Percentiles rank a stretch among this genome's conserved stretches.
These are phyloP conservation scores for Trichophyton simii DNA, from an alignment of 2,329 filamentous ascomycete genomes.

Conservation along the genomic window DNA sequence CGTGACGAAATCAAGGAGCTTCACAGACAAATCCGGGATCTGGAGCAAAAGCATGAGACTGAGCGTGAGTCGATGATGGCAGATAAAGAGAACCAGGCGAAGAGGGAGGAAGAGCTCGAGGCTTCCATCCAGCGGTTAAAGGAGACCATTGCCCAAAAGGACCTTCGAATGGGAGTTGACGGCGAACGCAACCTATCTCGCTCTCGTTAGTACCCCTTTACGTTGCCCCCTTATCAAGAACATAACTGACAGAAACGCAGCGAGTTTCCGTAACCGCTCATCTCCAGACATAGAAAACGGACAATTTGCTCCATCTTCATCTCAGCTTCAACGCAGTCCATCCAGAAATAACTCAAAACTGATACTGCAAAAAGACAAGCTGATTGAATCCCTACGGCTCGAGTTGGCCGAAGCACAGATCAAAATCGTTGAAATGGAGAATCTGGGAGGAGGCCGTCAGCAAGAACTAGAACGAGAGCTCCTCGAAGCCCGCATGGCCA, in stretches of 20 bases:
- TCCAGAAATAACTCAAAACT: constrained; percentile 82
- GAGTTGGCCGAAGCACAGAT: constrained; percentile 93
- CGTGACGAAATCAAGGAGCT: constrained; percentile 76
- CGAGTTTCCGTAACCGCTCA: constrained; percentile 40
- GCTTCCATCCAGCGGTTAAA: constrained; percentile 81
- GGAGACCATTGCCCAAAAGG: constrained; percentile 70
- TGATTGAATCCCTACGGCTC: constrained; percentile 82
- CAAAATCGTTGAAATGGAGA: constrained; percentile 87
- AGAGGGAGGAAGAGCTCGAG: constrained; percentile 82
- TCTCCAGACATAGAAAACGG: constrained; percentile 56
- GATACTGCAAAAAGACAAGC: constrained; percentile 86
- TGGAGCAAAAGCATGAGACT: constrained; percentile 84
- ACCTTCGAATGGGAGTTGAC: constrained; percentile 40
- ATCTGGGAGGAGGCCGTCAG: constrained; percentile 74
- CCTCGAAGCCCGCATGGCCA: constrained; percentile 87
- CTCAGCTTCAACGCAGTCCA: constrained; percentile 73
- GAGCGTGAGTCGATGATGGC: constrained; percentile 77
- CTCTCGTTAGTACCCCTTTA: constrained; percentile 34
- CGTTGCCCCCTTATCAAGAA: not conserved
- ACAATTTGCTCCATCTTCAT: constrained; percentile 68
- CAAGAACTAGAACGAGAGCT: constrained; percentile 83
- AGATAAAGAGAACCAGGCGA: constrained; percentile 79
- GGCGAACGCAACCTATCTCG: constrained; percentile 40
- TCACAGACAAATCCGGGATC: constrained; percentile 71
- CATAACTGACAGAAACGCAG: constrained; percentile 16